Base-by-base conservation (phyloP, 306 rosid genomes). In the Cucurbita moschata region DNA sequence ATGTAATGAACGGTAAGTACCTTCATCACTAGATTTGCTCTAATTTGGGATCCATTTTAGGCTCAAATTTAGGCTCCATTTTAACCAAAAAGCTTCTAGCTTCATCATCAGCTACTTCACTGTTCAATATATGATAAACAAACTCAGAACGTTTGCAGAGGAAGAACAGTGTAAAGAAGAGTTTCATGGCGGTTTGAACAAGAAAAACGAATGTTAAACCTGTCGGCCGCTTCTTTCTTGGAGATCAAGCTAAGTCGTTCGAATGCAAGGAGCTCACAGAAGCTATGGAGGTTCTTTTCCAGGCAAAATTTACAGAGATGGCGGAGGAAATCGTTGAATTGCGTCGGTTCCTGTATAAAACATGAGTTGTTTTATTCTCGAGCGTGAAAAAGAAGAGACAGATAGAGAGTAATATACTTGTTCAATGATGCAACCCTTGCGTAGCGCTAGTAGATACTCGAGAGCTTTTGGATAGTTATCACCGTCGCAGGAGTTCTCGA, bases 371-470 rank as follows among this genome's bases (percentile, higher is more conserved):
- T 50, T 23, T 35, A 26, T 40, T 18, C 11, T 54, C 38, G 70
- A 47, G 52, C 15, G 52, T 47, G 15, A 47, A 12, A 47, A 47
- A 35, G 62, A 50, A 44, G 35, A 7, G 35, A n/a, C 23, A 58
- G 68, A 66, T 7, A 76, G 60, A 70, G 57, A 77, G 37, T 60
- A 50, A 52, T 83, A 40, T 79, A 93, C 98, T 85, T 90, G 97
- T 84, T 84, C 97, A 62, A 82, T 78, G 35, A 93, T 79, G 82
- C 97, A 93, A 74, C 88, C 98, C 79, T 89, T 90, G 58, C 98
- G 97, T 77, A 93, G 94, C 56, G 83, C 86, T 37, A 76, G 74
- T 72, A 93, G 83, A 76, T 82, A 86, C 59, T 85, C 91, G n/a
- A 81, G 30, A 44, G 89, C 94, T 78, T 83, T 87, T 43, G 86